phyloP scores from a whole-genome alignment of 306 rosid genomes.

The Pterocarpus santalinus region DNA sequence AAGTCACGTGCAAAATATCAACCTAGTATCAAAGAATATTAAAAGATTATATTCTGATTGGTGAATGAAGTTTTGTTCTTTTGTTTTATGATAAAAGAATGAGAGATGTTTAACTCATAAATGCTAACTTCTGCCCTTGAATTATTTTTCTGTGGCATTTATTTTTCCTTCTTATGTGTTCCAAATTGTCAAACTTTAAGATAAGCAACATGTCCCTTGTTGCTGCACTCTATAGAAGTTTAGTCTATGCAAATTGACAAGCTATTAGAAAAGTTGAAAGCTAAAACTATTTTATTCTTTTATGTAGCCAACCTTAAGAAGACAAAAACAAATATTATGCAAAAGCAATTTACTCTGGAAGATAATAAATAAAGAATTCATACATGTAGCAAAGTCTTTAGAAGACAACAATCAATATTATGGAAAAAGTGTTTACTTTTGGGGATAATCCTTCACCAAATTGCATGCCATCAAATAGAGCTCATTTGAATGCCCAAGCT shows the following conservation, averaged over 20 bases:
- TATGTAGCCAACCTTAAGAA: constrained; percentile 36
- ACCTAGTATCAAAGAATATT: neutral
- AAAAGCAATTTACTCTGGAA: neutral
- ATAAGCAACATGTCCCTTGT: neutral
- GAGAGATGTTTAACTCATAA: neutral
- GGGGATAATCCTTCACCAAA: constrained; percentile 97
- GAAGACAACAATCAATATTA: constrained; percentile 32
- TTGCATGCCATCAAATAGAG: constrained; percentile 97
- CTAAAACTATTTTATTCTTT: neutral
- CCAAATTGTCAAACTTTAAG: neutral
- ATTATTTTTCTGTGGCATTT: no score
- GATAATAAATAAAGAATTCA: constrained; percentile 4
- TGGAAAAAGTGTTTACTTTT: constrained; percentile 59
- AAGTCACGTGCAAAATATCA: neutral
- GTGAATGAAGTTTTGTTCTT: neutral
- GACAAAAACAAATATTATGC: constrained; percentile 8
- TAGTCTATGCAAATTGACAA: neutral
- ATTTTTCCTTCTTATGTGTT: neutral
- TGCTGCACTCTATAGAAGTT: neutral
- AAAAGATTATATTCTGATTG: neutral
- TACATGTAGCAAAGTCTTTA: constrained; percentile 24
- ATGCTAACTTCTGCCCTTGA: neutral
- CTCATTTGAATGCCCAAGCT: constrained; percentile 97
- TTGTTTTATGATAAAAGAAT: neutral
- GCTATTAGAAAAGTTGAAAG: neutral